Evolutionary conservation across 2,329 filamentous ascomycete genomes (phyloP), one percentile per base, ranked within the genome.

Genomic region (Trematosphaeria pertusa): DNA sequence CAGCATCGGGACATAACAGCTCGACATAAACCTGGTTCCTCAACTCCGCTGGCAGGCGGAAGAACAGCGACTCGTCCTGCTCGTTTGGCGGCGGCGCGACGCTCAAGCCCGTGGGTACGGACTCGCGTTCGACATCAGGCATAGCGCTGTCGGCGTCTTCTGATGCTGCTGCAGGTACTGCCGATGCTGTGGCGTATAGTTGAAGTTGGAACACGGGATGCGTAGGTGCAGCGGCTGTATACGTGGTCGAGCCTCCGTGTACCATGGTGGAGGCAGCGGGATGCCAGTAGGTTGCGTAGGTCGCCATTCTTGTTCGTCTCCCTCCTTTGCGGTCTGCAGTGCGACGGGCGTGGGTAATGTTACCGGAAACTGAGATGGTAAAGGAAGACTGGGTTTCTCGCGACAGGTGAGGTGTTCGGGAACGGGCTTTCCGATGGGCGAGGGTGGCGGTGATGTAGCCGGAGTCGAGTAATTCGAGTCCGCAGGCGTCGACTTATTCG

Each of bases 1-100:
- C 38, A 5, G 61, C 53, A 19, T 54, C 43, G 12, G 64, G 48
- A 35, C 57, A 64, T 12, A 79, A 65, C 20, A 78, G 65, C 21
- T 64, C 58, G 21, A 58, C 52, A 63, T 78, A 81, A 22, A 88
- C 81, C 60, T 87, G 78, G 43, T 86, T 81, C 28, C 79, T 78
- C 3, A 88, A 75, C 58, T 88, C 85, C 2, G 77, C 75, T 18
- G 87, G 79, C 1, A 88, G 75, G 12, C 55, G 63, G 66, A 78
- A 75, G 44, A 78, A 54, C 4, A 50, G 31, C 0, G 58, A 63
- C 12, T 41, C 22, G 8, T 48, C 8, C 42, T 67, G 64, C 1
- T 40, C 7, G 22, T 43, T 36, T 5, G 43, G 48, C 15, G 37
- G 26, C 5, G 33, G 28, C 12, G 24, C 24, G 17, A 24, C 21